Conservation (phyloP, 805 yeast genomes). For the Candida insectalens region DNA sequence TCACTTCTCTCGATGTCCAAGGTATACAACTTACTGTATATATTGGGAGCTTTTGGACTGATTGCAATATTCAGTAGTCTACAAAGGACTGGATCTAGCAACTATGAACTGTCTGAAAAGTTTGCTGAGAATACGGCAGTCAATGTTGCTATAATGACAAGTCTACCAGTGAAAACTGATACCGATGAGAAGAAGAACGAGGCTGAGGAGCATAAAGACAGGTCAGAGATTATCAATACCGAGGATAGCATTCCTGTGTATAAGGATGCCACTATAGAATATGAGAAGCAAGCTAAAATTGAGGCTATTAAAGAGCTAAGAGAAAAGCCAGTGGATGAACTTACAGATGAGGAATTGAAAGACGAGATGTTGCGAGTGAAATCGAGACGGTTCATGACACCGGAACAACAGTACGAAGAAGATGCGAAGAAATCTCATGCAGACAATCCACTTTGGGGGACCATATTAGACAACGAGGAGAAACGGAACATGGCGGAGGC, state of each 20-base stretch:
- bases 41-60: too few species aligned
- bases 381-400: not conserved
- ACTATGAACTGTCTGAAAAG: too few species aligned
- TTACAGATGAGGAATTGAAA: not conserved
- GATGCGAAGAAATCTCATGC: not conserved
- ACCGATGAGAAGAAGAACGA: not conserved
- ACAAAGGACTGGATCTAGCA: too few species aligned
- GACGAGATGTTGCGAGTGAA: not conserved
- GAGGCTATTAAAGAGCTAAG: not conserved
- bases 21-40: too few species aligned
- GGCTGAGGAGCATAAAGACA: not conserved
- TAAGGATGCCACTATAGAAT: not conserved
- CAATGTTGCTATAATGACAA: not conserved
- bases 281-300: too few species aligned
- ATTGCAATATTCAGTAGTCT: too few species aligned
- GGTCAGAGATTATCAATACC: not conserved
- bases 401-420: not conserved
- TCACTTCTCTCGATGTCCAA: too few species aligned
- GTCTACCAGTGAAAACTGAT: not conserved
- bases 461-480: constrained; percentile 12
- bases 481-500: constrained; percentile 13
- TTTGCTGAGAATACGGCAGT: too few species aligned
- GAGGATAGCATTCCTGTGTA: not conserved
- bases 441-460: constrained; percentile 7
- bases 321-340: not conserved